Evolutionary conservation across 371 early-diverging fungal species (phyloP), one percentile per base, ranked within the genome.

Genomic region (Mortierella sp.): DNA sequence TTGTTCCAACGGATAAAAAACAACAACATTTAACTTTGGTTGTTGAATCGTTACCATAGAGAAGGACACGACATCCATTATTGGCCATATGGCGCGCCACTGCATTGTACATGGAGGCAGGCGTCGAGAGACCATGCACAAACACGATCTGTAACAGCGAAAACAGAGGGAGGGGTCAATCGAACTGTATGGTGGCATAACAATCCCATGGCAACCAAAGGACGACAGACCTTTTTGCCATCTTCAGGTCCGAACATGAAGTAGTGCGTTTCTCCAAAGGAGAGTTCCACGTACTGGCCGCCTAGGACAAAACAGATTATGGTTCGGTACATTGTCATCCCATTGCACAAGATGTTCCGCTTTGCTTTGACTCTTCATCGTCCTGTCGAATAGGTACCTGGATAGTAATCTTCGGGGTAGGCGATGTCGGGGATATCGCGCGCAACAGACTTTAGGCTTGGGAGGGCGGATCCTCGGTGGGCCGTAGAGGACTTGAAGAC

Each of bases 341-440:
- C n/a, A n/a, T n/a, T n/a, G n/a, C n/a, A n/a, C 10, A 34, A 34
- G 34, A 34, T 34, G 34, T 34, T 10, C 10, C 10, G 7, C 4
- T 34, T 34, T 10, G n/a, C n/a, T n/a, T 16, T 16, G 45, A 19
- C 45, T 4, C 5, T 19, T 43, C 34, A n/a, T 39, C 19, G 5
- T 43, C 16, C 45, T 43, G 16, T 43, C 14, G 16, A 3, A 3
- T 43, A 4, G 4, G 5, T 47, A 74, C 74, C 78, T 41, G 78
- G 70, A 41, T 69, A 76, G 24, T 61, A 76, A 46, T 76, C 58
- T n/a, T 76, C 70, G 1, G 78, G 78, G 41, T 76, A 76, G 24
- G 70, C 84, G 43, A 78, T 67, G 69, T 73, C 79, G 30, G 66
- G 57, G 51, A 72, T 64, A 27, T 72, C 68, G 64, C 71, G 76